Evolutionary conservation across 1,139 yeast genomes (phyloP), one percentile per base, ranked within the genome.

Genomic region (Hyphopichia khmerensis): DNA sequence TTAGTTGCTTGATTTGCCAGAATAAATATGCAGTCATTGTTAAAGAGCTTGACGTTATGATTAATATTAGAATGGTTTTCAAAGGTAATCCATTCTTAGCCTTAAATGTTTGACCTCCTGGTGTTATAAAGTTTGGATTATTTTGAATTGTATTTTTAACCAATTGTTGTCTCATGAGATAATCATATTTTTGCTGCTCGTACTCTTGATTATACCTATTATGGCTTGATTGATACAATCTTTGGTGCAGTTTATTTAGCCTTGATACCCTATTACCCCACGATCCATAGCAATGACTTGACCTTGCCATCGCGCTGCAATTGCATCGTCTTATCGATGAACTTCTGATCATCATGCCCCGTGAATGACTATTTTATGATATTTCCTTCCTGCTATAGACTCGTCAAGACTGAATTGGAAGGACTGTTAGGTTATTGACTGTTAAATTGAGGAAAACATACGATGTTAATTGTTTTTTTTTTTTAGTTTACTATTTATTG

Each of bases 1-100:
- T 32, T n/a, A 54, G 40, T 44, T 65, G 65, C 9, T 55, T 39
- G 3, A 53, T 36, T 32, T 32, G 34, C 34, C 34, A 32, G n/a
- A 11, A 15, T 16, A 59, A 60, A 43, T 64, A 67, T 0, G 55
- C 31, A 2, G 50, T 46, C 62, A 65, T 60, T 5, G 67, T 52
- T 11, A 60, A 40, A 2, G 62, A 45, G 36, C 64, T 56, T 3
- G 69, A 53, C 3, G 57, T 47, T 0, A 55, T 56, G 3, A 62
- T 47, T 13, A 64, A 44, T 6, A 60, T 11, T 3, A 59, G 17
- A 1, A 61, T 53, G 2, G 69, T 60, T n/a, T 49, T 49, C 27
- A 61, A 41, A 9, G 65, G 51, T 18, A 56, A 46, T 31, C 52
- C 41, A 29, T 44, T 36, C 27, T 43, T 42, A 27, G 35, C 39